These are phyloP conservation scores for Spongispora temasekensis DNA, from an alignment of 1,284 basidiomycete genomes.

Conservation along the genomic window DNA sequence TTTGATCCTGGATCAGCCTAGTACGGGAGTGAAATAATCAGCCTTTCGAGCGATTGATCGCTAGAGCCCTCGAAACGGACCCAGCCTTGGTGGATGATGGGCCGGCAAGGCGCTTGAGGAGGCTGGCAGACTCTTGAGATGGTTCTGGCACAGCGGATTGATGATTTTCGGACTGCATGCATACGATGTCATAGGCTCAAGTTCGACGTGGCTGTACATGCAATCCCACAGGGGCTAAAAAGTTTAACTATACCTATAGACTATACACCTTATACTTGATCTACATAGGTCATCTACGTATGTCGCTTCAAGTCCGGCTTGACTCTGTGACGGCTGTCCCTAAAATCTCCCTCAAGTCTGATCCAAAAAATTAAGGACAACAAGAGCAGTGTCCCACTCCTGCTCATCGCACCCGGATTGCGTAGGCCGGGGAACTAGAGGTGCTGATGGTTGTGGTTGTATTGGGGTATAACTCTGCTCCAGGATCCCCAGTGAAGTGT, in stretches of 20 bases:
- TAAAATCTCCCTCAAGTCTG: not conserved
- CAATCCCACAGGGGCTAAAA: no score
- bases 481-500: slow-evolving; percentile 43
- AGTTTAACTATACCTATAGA: not conserved
- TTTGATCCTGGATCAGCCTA: slow-evolving; percentile 75
- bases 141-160: slow-evolving; percentile 24
- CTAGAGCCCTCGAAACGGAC: slow-evolving; percentile 39
- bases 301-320: slow-evolving; percentile 12
- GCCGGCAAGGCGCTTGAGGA: slow-evolving; percentile 72
- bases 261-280: not conserved
- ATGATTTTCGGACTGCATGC: slow-evolving; percentile 23
- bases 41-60: not conserved
- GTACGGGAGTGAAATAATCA: slow-evolving; percentile 14
- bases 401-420: slow-evolving; percentile 20
- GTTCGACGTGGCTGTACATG: no score
- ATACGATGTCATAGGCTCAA: no score
- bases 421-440: slow-evolving; percentile 6
- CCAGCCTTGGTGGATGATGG: slow-evolving; percentile 79
- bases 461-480: slow-evolving; percentile 38
- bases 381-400: slow-evolving; percentile 36
- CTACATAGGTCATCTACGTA: not conserved
- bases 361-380: slow-evolving; percentile 24
- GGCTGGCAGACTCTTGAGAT: slow-evolving; percentile 65
- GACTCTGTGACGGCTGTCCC: not conserved
- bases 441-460: slow-evolving; percentile 18